Percentiles rank a stretch among this genome's conserved stretches.
Conservation (phyloP, 1,284 basidiomycete genomes). For the Cutaneotrichosporon mucoides region DNA sequence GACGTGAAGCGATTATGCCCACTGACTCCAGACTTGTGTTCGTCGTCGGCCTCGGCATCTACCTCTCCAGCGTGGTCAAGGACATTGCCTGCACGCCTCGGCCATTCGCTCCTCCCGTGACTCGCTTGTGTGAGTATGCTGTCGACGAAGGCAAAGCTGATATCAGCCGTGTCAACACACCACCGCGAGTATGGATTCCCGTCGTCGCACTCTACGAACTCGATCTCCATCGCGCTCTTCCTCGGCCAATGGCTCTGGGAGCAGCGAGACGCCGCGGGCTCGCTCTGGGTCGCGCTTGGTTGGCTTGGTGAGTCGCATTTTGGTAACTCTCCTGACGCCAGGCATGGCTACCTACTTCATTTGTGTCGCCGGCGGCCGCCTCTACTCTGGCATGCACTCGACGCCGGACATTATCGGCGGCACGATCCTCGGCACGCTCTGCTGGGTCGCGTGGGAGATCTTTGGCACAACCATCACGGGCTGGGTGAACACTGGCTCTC, state of each 20-base stretch:
- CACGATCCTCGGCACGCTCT: conserved; percentile 59
- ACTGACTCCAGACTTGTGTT: conserved; percentile 57
- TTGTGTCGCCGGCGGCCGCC: conserved; percentile 79
- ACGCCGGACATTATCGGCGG: conserved; percentile 69
- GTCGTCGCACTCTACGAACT: conserved; percentile 91
- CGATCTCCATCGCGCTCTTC: conserved; percentile 79
- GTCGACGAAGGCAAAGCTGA: background rate
- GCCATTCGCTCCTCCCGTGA: conserved; percentile 85
- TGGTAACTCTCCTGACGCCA: conserved; percentile 8
- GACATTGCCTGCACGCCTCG: conserved; percentile 87
- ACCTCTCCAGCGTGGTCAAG: conserved; percentile 76
- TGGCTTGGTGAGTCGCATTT: conserved; percentile 26
- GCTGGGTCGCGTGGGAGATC: conserved; percentile 60
- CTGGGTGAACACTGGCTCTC: conserved; percentile 57
- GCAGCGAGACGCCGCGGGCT: conserved; percentile 20
- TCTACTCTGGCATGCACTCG: conserved; percentile 91
- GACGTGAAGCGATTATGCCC: no score
- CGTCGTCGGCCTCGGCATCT: conserved; percentile 76
- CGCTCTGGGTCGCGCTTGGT: conserved; percentile 13
- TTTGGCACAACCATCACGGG: conserved; percentile 41
- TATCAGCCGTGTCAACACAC: conserved; percentile 70
- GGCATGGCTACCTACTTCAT: conserved; percentile 62
- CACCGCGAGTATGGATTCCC: conserved; percentile 71
- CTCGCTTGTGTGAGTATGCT: conserved; percentile 56
- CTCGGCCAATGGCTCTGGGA: conserved; percentile 48